Evolutionary conservation across 192 early-diverging fungal genomes (phyloP).

Genomic region (Mortierella hygrophila): DNA sequence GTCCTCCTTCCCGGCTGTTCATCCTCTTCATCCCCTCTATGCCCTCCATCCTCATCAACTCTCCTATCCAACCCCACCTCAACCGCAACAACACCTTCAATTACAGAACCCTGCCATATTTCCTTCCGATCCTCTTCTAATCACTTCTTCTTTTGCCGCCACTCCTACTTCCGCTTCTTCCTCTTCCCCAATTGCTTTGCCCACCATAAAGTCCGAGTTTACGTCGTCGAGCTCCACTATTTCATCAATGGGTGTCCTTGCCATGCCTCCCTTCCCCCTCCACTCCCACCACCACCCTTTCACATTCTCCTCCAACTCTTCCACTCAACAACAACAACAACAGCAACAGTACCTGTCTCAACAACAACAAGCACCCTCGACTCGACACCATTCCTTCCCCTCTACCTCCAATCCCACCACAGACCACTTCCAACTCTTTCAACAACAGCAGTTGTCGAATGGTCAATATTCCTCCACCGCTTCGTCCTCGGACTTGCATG

Average conservation of each 20-base stretch:
- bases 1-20: not conserved
- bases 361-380: not conserved
- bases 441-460: slow-evolving; percentile 3
- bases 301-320: not conserved
- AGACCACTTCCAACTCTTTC: slow-evolving; percentile 3
- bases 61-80: not conserved
- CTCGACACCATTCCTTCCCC: slow-evolving; percentile 20
- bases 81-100: not conserved
- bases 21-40: slow-evolving; percentile 13
- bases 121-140: not conserved
- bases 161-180: not conserved
- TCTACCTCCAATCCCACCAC: not conserved
- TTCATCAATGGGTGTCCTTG: slow-evolving; percentile 40
- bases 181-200: not conserved
- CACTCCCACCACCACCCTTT: slow-evolving; percentile 14
- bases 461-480: not conserved
- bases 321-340: slow-evolving; percentile 1
- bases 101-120: not conserved
- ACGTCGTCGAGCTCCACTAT: not conserved
- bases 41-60: not conserved
- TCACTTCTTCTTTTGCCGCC: not conserved
- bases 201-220: too few relatives aligned
- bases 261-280: slow-evolving; percentile 26
- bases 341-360: not conserved
- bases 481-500: not conserved